Evolutionary conservation across 805 yeast genomes (phyloP), one percentile per base, ranked within the genome.

Genomic region (Saccharomyces mikatae): DNA sequence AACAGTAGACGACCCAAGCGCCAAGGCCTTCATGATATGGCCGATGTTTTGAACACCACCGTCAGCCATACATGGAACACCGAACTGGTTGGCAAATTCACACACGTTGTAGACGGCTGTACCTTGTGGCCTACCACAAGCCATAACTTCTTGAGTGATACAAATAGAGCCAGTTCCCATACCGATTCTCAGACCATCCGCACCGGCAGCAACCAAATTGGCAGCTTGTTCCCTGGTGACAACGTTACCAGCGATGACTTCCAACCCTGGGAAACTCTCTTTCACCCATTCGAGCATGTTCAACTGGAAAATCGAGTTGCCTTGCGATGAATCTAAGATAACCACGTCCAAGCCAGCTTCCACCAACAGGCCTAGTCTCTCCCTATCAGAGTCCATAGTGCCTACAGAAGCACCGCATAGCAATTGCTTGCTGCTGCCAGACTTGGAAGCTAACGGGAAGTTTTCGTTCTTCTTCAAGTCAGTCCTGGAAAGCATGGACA

Each of bases 81-180:
- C 99, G 71, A 92, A 94, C 73, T 83, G 81, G 75, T 84, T 86
- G 62, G 98, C 95, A 71, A 94, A 91, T 78, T 92, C 90, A 60
- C 94, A 80, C 53, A 94, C 99, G 62, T 83, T 85, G 80, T 82
- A 91, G 53, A 94, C 98, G 57, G 99, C 99, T 62, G 98, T 90
- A 77, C 98, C 99, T 80, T 94, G 99, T 58, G 99, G 99, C 81
- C 99, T 90, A 77, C 99, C 99, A 78, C 97, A 95, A 52, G 99
- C 99, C 99, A 94, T 94, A 57, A 94, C 98, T 78, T 94, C 99
- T 79, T 94, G 99, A 52, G 99, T 94, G 72, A 94, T 94, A 82
- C 99, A 94, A 72, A 94, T 94, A 59, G 97, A 89, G 68, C 99
- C 99, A 32, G 98, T 89, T 71, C 99, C 99, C 99, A 94, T 94